Percentiles rank a stretch among this genome's conserved stretches.
Conservation (phyloP, 257 asterid genomes). For the Fraxinus excelsior region DNA sequence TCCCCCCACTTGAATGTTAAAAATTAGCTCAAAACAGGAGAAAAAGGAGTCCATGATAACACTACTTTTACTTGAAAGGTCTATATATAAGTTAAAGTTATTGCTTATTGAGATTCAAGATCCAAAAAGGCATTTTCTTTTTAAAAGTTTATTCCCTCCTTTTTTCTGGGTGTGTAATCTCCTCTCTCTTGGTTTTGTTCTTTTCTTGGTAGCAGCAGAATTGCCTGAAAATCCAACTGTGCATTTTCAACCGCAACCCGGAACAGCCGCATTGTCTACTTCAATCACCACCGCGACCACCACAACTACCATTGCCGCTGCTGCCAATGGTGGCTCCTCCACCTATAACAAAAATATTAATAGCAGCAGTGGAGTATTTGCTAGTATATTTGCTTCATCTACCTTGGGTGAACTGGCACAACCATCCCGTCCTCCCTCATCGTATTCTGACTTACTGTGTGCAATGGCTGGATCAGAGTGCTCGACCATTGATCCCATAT, state of each 20-base stretch:
- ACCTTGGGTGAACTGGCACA: constrained; percentile 36
- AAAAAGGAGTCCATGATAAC: constrained; percentile 55
- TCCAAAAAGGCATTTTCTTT: constrained; percentile 35
- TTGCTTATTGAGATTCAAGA: constrained; percentile 36
- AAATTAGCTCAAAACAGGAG: not conserved
- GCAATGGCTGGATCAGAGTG: constrained; percentile 39
- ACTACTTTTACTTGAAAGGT: constrained; percentile 45
- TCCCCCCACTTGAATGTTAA: not conserved
- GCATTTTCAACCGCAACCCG: constrained; percentile 40
- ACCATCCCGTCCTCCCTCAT: constrained; percentile 27
- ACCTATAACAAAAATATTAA: constrained; percentile 35
- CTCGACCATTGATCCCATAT: constrained; percentile 49
- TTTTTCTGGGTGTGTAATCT: constrained; percentile 29
- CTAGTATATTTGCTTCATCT: constrained; percentile 40
- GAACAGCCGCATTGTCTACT: constrained; percentile 9
- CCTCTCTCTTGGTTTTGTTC: constrained; percentile 1
- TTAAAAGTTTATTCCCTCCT: constrained; percentile 16
- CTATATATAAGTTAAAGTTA: constrained; percentile 31
- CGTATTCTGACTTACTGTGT: constrained; percentile 43
- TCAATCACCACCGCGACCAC: constrained; percentile 20
- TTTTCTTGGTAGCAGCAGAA: constrained; percentile 41
- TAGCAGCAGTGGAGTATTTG: constrained; percentile 32
- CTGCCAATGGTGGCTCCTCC: constrained; percentile 30
- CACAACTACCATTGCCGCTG: constrained; percentile 2
- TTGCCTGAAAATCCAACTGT: constrained; percentile 61